phyloP scores from a whole-genome alignment of 306 rosid species.

The Amphicarpaea edgeworthii region DNA sequence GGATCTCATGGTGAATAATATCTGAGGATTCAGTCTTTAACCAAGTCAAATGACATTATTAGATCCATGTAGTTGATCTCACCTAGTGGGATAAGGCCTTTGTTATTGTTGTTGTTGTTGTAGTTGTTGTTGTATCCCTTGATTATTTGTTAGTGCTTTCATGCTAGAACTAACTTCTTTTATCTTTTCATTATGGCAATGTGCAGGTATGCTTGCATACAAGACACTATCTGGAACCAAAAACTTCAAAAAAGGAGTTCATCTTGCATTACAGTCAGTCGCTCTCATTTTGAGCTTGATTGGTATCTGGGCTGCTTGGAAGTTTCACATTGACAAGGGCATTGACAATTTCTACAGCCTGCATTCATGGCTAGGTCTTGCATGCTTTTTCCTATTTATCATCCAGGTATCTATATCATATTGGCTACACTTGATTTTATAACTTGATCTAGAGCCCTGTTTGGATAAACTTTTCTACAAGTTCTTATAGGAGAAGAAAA shows the following conservation, averaged over 20 bases:
- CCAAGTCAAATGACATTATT: too few relatives aligned
- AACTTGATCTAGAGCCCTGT: background rate
- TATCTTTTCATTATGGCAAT: constrained; percentile 22
- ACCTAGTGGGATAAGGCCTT: too few relatives aligned
- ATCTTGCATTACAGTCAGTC: constrained; percentile 72
- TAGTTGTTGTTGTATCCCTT: too few relatives aligned
- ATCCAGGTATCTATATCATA: constrained; percentile 66
- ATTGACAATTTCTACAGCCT: constrained; percentile 97
- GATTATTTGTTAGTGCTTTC: too few relatives aligned
- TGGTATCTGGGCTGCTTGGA: constrained; percentile 95
- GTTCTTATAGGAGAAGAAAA: background rate
- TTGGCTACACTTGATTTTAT: background rate
- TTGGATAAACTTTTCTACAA: background rate
- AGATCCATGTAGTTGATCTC: too few relatives aligned
- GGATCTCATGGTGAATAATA: too few relatives aligned
- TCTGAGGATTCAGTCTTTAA: too few relatives aligned
- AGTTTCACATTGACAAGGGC: constrained; percentile 94
- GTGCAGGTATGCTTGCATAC: constrained; percentile 92
- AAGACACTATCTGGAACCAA: constrained; percentile 90
- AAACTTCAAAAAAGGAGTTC: constrained; percentile 73
- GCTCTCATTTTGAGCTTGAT: constrained; percentile 77
- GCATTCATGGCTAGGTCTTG: constrained; percentile 96
- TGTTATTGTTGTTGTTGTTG: too few relatives aligned
- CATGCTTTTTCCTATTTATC: constrained; percentile 76
- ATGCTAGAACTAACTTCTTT: constrained; percentile 28